These are phyloP conservation scores for Iberis pinnata DNA, from an alignment of 345 rosid species.

Conservation along the genomic window DNA sequence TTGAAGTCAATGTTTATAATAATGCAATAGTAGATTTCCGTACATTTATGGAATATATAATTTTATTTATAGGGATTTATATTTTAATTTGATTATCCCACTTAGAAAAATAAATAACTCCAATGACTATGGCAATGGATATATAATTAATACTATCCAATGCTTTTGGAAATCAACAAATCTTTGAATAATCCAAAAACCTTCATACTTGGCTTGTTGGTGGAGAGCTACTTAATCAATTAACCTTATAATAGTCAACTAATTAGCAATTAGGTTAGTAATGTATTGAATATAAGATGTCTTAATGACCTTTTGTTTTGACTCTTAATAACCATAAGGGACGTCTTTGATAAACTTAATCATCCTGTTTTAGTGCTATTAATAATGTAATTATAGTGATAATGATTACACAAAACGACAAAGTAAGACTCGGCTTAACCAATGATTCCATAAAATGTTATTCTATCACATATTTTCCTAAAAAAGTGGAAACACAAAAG, in stretches of 20 bases:
- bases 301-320: too few relatives aligned
- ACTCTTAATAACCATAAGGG: conserved; percentile 29
- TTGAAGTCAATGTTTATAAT: conserved; percentile 10
- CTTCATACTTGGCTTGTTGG: conserved; percentile 21
- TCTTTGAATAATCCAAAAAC: conserved; percentile 28
- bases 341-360: conserved; percentile 15
- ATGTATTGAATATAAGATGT: conserved; percentile 16
- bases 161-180: conserved; percentile 28
- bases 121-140: conserved; percentile 17
- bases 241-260: conserved; percentile 11
- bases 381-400: conserved; percentile 13
- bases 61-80: too few relatives aligned
- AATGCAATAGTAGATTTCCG: conserved; percentile 5
- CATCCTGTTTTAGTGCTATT: conserved; percentile 19
- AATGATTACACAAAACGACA: too few relatives aligned
- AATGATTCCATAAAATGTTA: too few relatives aligned
- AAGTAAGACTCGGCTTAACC: too few relatives aligned
- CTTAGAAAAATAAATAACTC: conserved; percentile 16
- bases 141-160: conserved; percentile 21
- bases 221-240: conserved; percentile 25
- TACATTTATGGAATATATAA: too few relatives aligned
- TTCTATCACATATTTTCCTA: too few relatives aligned
- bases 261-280: conserved; percentile 26
- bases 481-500: too few relatives aligned
- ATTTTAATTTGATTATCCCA: conserved; percentile 15